Evolutionary conservation across 768 basidiomycete species (phyloP).

Genomic region (Holtermannia corniformis): DNA sequence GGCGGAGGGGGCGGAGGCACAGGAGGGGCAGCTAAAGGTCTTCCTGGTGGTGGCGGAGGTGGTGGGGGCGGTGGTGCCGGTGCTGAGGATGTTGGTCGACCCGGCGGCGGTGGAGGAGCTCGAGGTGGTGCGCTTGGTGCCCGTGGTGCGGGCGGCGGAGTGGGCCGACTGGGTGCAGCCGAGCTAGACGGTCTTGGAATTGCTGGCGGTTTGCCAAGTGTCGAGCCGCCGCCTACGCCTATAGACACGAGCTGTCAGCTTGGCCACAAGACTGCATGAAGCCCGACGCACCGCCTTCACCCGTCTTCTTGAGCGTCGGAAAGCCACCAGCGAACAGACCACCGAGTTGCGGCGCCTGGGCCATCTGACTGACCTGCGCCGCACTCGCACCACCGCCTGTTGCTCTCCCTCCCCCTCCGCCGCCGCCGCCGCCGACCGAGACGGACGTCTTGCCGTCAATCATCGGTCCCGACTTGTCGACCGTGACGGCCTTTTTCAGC

Average conservation of each 20-base stretch:
- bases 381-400: constrained; percentile 9
- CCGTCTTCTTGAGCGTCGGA: constrained; percentile 80
- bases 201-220: constrained; percentile 58
- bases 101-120: constrained; percentile 4
- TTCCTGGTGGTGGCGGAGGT: constrained; percentile 40
- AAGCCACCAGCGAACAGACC: constrained; percentile 83
- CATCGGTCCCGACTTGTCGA: constrained; percentile 48
- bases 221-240: constrained; percentile 52
- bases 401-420: constrained; percentile 33
- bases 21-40: constrained; percentile 16
- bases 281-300: constrained; percentile 42
- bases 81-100: constrained; percentile 6
- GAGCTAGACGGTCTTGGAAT: constrained; percentile 7
- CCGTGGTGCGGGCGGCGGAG: constrained; percentile 15
- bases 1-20: constrained; percentile 21
- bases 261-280: background rate
- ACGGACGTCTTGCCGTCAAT: constrained; percentile 18
- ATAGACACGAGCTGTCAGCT: constrained; percentile 4
- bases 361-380: constrained; percentile 40
- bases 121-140: constrained; percentile 30
- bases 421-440: constrained; percentile 43
- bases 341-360: constrained; percentile 67
- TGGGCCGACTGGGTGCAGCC: constrained; percentile 1
- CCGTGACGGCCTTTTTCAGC: constrained; percentile 71
- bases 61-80: constrained; percentile 27